Base-by-base conservation (phyloP, 164 flowering plant species). In the grape (Vitis vinifera) region DNA sequence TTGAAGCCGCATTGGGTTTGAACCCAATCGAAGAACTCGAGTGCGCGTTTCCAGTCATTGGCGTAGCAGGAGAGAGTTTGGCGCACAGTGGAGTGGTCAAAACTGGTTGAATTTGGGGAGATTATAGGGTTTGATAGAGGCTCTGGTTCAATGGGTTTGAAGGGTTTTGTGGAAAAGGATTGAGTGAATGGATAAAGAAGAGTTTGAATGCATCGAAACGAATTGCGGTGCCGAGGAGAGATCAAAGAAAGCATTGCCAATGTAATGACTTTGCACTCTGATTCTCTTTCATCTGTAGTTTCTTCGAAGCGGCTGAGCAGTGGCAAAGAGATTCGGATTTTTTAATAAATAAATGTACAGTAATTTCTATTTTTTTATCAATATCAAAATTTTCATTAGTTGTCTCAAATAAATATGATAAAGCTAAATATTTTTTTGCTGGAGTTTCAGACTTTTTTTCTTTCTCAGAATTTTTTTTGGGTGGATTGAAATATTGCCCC, bases 21-120 rank as follows among this genome's bases (percentile, higher is more conserved):
- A 15, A 80, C 87, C 99, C 99, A 95, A 52, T 85, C 81, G 87
- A 92, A 93, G 85, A 92, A 95, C 19, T 93, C 97, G 19, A 86
- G 62, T 0, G 96, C 96, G 0, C 84, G 76, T 61, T 79, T 85
- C 90, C 93, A 91, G 73, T 95, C 98, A 66, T 85, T 93, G 71
- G 69, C 57, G 72, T 88, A 93, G 67, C 82, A 82, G 23, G 83
- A 66, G 62, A 95, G 91, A 3, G 93, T 76, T 59, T 90, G 83
- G 30, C 72, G 65, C 0, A 92, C 85, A 2, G 89, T 72, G 59
- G 62, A 49, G n/a, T 70, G 73, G 68, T 78, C 77, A 61, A 78
- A 73, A 16, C 58, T 69, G 51, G 62, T 55, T 9, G 67, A 62
- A 56, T 17, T 31, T 50, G 48, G 13, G 13, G 68, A 13, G 44